Evolutionary conservation across 495 filamentous ascomycete species (phyloP).

Genomic region (Sordaria brevicollis): DNA sequence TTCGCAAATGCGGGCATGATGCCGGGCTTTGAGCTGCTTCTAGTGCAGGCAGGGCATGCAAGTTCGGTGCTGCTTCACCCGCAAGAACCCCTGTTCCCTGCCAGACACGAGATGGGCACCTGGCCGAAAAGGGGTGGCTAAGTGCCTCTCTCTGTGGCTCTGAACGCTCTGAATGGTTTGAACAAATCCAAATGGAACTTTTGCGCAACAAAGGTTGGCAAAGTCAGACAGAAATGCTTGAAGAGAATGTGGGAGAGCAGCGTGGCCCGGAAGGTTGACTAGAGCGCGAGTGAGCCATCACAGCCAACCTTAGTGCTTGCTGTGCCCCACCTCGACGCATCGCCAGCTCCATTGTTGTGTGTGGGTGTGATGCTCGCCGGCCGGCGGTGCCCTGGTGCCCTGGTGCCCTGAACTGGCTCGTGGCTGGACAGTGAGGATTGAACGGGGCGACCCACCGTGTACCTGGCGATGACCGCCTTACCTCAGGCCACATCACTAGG

Average conservation of each 20-base stretch:
- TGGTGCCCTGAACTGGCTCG: neutral
- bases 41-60: conserved; percentile 7
- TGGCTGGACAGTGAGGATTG: neutral
- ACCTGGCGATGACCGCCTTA: neutral
- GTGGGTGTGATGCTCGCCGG: neutral
- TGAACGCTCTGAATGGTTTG: conserved; percentile 5
- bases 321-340: neutral
- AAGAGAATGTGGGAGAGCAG: neutral
- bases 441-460: neutral
- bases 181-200: neutral
- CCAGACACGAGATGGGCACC: conserved; percentile 16
- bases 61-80: conserved; percentile 30
- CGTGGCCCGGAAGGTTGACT: neutral
- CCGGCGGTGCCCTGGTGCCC: too few relatives aligned
- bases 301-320: neutral
- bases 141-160: conserved; percentile 4
- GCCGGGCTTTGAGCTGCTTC: neutral
- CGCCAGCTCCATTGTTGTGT: neutral
- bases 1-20: neutral
- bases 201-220: neutral
- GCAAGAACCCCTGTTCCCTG: conserved; percentile 34
- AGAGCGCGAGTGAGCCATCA: neutral
- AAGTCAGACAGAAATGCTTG: neutral
- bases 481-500: neutral
- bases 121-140: conserved; percentile 3